Conservation (phyloP, 2,329 filamentous ascomycete species). For the Domatiomyces globalis region DNA sequence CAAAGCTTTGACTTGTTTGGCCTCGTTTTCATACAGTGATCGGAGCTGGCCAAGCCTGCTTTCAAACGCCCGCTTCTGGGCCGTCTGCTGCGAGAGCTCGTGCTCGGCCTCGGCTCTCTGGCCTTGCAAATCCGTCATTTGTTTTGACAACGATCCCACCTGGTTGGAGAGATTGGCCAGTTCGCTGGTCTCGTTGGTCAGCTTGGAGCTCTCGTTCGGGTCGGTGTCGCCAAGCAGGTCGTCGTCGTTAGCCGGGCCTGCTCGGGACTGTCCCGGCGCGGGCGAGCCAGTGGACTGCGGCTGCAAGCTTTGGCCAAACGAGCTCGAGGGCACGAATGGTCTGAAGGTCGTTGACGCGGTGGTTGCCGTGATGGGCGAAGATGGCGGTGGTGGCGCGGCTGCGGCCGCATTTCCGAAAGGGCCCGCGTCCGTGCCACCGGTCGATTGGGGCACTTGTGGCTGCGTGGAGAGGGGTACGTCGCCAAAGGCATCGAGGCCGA, state of each 20-base stretch:
- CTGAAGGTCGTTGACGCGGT: slow-evolving; percentile 50
- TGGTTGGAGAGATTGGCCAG: slow-evolving; percentile 94
- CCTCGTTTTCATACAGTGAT: slow-evolving; percentile 82
- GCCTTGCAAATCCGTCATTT: slow-evolving; percentile 84
- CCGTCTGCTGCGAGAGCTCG: slow-evolving; percentile 64
- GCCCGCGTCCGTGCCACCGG: slow-evolving; percentile 50
- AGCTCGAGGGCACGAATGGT: slow-evolving; percentile 82
- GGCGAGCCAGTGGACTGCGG: slow-evolving; percentile 60
- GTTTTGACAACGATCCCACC: slow-evolving; percentile 74
- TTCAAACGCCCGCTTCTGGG: slow-evolving; percentile 90
- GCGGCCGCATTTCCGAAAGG: slow-evolving; percentile 40
- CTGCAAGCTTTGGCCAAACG: slow-evolving; percentile 73
- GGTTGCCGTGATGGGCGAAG: slow-evolving; percentile 7
- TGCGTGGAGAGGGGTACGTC: slow-evolving; percentile 35
- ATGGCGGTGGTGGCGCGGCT: slow-evolving; percentile 6
- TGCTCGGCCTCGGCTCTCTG: slow-evolving; percentile 68
- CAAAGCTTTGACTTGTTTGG: slow-evolving; percentile 66
- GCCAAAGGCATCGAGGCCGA: slow-evolving; percentile 70
- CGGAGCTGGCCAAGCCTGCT: slow-evolving; percentile 73
- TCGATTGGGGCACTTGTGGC: slow-evolving; percentile 49
- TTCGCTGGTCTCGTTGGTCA: slow-evolving; percentile 80
- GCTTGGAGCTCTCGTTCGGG: slow-evolving; percentile 70
- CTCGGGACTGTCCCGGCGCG: slow-evolving; percentile 23
- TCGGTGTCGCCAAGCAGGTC: slow-evolving; percentile 87
- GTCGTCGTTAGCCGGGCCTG: slow-evolving; percentile 50